Conservation (phyloP, 495 filamentous ascomycete genomes). For the Neurospora hispaniola region DNA sequence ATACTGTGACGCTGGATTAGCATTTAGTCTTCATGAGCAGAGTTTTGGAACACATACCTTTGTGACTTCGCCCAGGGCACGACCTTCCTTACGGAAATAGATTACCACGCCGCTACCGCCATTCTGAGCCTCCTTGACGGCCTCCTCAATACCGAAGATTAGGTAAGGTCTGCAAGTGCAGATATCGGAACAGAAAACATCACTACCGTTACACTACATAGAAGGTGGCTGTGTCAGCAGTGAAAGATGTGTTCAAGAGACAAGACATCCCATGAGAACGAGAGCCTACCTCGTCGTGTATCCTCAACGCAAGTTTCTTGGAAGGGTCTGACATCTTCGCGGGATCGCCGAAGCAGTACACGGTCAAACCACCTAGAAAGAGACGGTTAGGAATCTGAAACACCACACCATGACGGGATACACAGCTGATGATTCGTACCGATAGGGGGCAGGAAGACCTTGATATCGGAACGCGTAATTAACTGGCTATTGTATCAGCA, state of each 20-base stretch:
- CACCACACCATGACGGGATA: conserved; percentile 7
- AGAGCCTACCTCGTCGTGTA: conserved; percentile 72
- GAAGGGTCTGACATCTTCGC: conserved; percentile 85
- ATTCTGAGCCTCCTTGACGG: conserved; percentile 90
- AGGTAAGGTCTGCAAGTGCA: conserved; percentile 96
- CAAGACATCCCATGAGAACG: neutral
- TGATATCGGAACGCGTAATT: conserved; percentile 88
- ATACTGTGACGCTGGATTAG: conserved; percentile 29
- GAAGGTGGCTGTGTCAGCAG: conserved; percentile 2
- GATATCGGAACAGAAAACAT: conserved; percentile 98
- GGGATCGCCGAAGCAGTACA: conserved; percentile 94
- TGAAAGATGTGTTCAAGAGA: conserved; percentile 1
- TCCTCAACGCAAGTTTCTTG: conserved; percentile 72
- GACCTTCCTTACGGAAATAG: conserved; percentile 97
- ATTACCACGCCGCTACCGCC: conserved; percentile 95
- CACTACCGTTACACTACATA: conserved; percentile 74
- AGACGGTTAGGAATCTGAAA: conserved; percentile 18
- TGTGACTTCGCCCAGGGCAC: conserved; percentile 92
- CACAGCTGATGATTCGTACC: conserved; percentile 24
- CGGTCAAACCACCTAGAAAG: conserved; percentile 71
- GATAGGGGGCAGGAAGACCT: conserved; percentile 92
- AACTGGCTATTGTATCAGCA: conserved; percentile 36
- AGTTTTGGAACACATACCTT: conserved; percentile 45
- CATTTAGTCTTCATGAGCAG: conserved; percentile 6
- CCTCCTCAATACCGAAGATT: conserved; percentile 93